These are phyloP conservation scores for Murraya paniculata DNA, from an alignment of 345 rosid genomes.

Conservation along the genomic window DNA sequence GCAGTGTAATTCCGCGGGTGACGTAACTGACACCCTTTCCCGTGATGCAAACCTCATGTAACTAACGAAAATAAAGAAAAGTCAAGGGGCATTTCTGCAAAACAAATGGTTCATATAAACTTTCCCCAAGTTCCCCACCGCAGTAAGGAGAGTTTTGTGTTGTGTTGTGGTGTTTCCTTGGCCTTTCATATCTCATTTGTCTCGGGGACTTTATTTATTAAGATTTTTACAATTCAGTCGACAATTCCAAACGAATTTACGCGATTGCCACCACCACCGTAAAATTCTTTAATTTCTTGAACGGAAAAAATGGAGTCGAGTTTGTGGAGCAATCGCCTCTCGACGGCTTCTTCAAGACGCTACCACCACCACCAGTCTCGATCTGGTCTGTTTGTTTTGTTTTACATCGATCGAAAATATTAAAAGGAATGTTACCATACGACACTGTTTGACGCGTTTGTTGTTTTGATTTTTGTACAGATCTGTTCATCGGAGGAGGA, in stretches of 20 bases:
- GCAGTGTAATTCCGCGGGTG: not conserved
- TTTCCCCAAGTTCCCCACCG: not conserved
- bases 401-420: too few relatives aligned
- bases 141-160: conserved; percentile 9
- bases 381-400: conserved; percentile 31
- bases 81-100: not conserved
- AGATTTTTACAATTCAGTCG: not conserved
- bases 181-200: not conserved
- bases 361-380: conserved; percentile 28
- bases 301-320: conserved; percentile 36
- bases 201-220: conserved; percentile 12
- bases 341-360: conserved; percentile 39
- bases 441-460: not conserved
- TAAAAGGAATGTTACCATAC: not conserved
- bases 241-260: not conserved
- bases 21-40: not conserved
- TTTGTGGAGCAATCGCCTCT: conserved; percentile 40
- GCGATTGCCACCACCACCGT: not conserved
- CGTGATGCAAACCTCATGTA: not conserved
- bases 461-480: conserved; percentile 17
- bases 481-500: conserved; percentile 50
- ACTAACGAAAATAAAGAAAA: not conserved
- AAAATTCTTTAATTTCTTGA: not conserved
- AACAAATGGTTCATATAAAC: conserved; percentile 3
- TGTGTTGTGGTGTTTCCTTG: conserved; percentile 4